Conservation (phyloP, 2,329 filamentous ascomycete species). For the Microdochium trichocladiopsis region DNA sequence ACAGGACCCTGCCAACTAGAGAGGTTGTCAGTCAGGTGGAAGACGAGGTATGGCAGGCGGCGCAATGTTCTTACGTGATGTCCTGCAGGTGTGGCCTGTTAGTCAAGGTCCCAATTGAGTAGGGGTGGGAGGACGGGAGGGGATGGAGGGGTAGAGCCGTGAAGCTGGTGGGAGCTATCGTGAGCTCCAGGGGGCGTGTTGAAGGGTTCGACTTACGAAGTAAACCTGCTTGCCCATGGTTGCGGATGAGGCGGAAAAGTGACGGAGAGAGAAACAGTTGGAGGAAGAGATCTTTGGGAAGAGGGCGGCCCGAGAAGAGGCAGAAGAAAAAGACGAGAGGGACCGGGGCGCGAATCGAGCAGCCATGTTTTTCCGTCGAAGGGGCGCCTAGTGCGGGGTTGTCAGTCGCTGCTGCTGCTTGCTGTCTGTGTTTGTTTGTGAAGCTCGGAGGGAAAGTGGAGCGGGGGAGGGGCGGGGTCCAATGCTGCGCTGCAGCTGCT, state of each 20-base stretch:
- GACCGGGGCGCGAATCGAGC: slow-evolving; percentile 10
- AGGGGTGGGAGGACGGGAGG: slow-evolving; percentile 6
- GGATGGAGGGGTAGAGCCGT: background rate
- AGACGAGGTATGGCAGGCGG: background rate
- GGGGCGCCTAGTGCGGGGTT: slow-evolving; percentile 9
- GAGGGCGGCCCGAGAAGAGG: slow-evolving; percentile 24
- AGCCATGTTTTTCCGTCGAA: slow-evolving; percentile 12
- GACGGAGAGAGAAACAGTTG: slow-evolving; percentile 28
- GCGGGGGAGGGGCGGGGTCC: slow-evolving; percentile 16
- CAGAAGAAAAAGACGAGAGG: slow-evolving; percentile 21
- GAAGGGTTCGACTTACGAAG: slow-evolving; percentile 37
- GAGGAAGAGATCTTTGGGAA: slow-evolving; percentile 27
- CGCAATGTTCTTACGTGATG: background rate
- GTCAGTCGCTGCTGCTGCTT: background rate
- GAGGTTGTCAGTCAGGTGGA: slow-evolving; percentile 29
- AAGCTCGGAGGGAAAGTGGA: slow-evolving; percentile 32
- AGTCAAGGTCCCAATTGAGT: background rate
- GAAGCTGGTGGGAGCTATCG: slow-evolving; percentile 5
- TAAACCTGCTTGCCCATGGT: slow-evolving; percentile 66
- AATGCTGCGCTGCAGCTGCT: background rate
- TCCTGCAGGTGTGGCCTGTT: background rate
- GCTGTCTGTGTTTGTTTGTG: slow-evolving; percentile 19
- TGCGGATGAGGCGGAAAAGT: slow-evolving; percentile 54
- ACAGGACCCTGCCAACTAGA: slow-evolving; percentile 71
- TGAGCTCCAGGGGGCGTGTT: too few relatives aligned